phyloP scores from a whole-genome alignment of 805 yeast species.

The Yamadazyma endophytica region DNA sequence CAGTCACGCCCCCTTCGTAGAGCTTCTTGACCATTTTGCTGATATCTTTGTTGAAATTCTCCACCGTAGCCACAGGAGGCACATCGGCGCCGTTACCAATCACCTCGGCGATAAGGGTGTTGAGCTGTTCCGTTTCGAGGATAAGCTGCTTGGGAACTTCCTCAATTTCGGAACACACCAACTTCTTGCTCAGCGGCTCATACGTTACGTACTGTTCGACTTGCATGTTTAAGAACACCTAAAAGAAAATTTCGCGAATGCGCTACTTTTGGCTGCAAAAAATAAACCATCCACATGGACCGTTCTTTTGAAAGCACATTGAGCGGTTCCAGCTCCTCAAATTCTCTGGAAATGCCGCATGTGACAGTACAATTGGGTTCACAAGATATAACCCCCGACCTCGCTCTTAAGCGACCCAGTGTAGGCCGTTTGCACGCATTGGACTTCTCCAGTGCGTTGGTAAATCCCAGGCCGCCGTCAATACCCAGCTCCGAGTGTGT shows the following conservation, averaged over 20 bases:
- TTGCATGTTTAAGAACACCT: no score
- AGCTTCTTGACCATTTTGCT: conserved; percentile 60
- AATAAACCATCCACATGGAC: conserved; percentile 2
- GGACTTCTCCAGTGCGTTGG: no score
- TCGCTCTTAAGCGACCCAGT: no score
- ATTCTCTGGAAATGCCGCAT: conserved; percentile 7
- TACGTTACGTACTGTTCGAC: no score
- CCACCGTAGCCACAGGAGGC: conserved; percentile 51
- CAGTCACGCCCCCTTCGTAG: conserved; percentile 58
- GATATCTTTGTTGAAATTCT: conserved; percentile 52
- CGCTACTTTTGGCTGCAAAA: conserved; percentile 1
- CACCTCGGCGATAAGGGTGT: conserved; percentile 33
- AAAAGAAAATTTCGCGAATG: no score
- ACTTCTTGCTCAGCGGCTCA: not conserved
- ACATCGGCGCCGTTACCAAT: conserved; percentile 43
- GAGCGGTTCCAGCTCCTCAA: no score
- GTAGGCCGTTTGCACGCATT: no score
- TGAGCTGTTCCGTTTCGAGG: conserved; percentile 26
- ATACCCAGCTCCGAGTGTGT: no score
- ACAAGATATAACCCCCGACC: no score
- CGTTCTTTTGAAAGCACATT: no score
- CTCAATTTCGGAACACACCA: not conserved
- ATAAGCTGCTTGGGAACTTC: not conserved
- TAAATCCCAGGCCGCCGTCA: no score
- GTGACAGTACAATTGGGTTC: no score